These are phyloP conservation scores for Boletus insuetus DNA, from an alignment of 768 basidiomycete species.

Conservation along the genomic window DNA sequence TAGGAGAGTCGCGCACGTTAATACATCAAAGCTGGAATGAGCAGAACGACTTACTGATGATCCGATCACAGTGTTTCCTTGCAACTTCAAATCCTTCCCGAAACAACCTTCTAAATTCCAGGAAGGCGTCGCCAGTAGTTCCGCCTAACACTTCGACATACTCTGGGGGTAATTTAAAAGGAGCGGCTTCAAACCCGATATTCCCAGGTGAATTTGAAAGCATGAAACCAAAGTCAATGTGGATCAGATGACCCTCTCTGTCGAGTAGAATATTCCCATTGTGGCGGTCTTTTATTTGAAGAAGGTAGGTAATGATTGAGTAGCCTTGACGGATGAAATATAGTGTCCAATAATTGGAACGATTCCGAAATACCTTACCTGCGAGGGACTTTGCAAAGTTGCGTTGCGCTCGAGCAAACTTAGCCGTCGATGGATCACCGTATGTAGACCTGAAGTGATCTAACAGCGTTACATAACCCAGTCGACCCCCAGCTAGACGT, in stretches of 20 bases:
- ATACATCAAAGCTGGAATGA: not conserved
- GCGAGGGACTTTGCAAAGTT: conserved; percentile 94
- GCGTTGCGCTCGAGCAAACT: conserved; percentile 85
- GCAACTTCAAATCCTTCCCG: conserved; percentile 92
- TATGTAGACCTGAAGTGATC: conserved; percentile 93
- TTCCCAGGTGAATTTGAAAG: conserved; percentile 95
- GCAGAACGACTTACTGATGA: conserved; percentile 65
- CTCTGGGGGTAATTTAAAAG: conserved; percentile 93
- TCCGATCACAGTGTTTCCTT: conserved; percentile 93
- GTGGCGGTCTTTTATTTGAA: conserved; percentile 98
- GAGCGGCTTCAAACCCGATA: conserved; percentile 98
- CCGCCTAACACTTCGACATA: conserved; percentile 97
- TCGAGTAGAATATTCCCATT: conserved; percentile 98
- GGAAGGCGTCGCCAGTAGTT: conserved; percentile 66
- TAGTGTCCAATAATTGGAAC: not conserved
- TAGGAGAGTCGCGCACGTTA: conserved; percentile 11
- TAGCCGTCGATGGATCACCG: conserved; percentile 82
- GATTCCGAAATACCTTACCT: conserved; percentile 38
- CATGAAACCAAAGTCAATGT: conserved; percentile 99
- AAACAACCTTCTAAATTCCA: conserved; percentile 85
- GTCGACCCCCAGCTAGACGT: conserved; percentile 70
- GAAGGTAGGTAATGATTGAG: conserved; percentile 91
- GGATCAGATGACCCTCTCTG: conserved; percentile 89
- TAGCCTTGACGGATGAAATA: conserved; percentile 55
- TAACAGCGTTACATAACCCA: conserved; percentile 84